These are phyloP conservation scores for Flaveria floridana DNA, from an alignment of 140 eudicot species.

Conservation along the genomic window DNA sequence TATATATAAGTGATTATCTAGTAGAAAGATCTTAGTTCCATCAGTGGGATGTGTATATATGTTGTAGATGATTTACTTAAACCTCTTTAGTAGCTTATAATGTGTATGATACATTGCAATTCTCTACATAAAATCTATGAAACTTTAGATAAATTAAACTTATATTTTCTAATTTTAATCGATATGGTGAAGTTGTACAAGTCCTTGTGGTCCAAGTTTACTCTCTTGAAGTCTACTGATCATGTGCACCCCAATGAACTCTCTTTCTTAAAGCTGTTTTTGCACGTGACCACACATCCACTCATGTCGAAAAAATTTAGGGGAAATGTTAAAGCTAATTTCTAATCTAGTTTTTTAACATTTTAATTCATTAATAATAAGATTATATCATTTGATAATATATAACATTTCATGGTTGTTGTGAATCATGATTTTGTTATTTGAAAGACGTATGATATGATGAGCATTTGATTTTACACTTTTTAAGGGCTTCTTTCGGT, in stretches of 20 bases:
- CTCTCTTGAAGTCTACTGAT: conserved; percentile 2
- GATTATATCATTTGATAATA: background rate
- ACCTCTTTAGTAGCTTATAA: background rate
- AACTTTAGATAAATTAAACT: background rate
- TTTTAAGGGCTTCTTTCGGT: background rate
- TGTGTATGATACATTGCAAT: background rate
- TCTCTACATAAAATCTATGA: background rate
- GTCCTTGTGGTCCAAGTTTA: conserved; percentile 41
- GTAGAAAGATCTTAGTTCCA: no score
- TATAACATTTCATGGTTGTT: background rate
- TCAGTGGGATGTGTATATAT: background rate
- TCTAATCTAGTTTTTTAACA: background rate
- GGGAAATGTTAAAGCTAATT: background rate
- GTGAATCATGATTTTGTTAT: conserved; percentile 14
- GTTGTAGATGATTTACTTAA: background rate
- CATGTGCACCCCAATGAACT: conserved; percentile 44
- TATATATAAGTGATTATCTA: background rate
- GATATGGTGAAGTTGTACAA: conserved; percentile 28
- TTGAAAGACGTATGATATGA: background rate
- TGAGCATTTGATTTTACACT: background rate
- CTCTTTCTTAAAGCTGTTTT: conserved; percentile 40
- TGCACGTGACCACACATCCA: conserved; percentile 41
- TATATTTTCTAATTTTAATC: background rate
- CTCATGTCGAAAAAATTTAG: conserved; percentile 31
- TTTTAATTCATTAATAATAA: background rate